phyloP scores from a whole-genome alignment of 2,329 filamentous ascomycete genomes.

The Exophiala xenobiotica region DNA sequence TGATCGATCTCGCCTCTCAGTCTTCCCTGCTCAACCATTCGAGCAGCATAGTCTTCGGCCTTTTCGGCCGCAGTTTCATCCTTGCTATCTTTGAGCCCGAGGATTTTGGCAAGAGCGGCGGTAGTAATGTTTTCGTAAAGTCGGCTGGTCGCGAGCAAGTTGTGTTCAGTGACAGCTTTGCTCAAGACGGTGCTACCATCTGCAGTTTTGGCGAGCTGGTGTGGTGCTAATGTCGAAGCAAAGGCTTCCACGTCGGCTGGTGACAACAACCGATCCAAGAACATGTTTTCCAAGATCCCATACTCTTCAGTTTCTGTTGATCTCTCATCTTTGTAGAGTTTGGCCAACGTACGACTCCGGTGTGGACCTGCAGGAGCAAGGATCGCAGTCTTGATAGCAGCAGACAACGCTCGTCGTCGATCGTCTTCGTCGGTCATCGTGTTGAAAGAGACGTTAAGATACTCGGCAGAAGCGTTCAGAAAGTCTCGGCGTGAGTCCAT shows the following conservation, averaged over 20 bases:
- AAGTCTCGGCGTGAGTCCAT: conserved; percentile 88
- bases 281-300: conserved; percentile 94
- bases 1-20: conserved; percentile 90
- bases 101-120: conserved; percentile 70
- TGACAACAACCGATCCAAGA: conserved; percentile 79
- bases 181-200: conserved; percentile 92
- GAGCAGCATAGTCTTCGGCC: conserved; percentile 86
- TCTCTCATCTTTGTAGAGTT: conserved; percentile 91
- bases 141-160: conserved; percentile 79
- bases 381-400: conserved; percentile 88
- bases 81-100: conserved; percentile 63
- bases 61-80: conserved; percentile 59
- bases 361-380: conserved; percentile 86
- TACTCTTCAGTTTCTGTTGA: conserved; percentile 73
- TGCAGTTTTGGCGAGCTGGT: conserved; percentile 85
- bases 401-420: conserved; percentile 76
- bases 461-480: conserved; percentile 80
- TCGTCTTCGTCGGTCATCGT: conserved; percentile 80
- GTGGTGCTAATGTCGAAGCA: conserved; percentile 72
- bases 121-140: conserved; percentile 77
- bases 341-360: conserved; percentile 74
- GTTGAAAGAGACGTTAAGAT: conserved; percentile 82
- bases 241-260: conserved; percentile 85
- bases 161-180: conserved; percentile 94
- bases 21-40: conserved; percentile 94